Evolutionary conservation across 352 stramenopile species (phyloP), one percentile per base, ranked within the genome.

Genomic region (Pythium utonaiense): DNA sequence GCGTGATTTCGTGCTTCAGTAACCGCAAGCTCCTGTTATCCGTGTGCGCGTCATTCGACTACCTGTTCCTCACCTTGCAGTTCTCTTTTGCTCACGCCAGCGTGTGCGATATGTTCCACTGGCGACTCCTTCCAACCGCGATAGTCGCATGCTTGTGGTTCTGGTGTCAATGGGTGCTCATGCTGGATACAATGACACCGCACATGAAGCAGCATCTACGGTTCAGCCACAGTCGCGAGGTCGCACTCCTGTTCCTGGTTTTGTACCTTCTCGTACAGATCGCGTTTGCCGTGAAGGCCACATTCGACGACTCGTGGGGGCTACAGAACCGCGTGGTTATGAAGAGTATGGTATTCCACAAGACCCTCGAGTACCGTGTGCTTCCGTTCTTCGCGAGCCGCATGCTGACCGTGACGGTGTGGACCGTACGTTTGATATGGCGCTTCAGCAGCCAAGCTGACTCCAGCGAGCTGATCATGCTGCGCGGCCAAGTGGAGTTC

Each of bases 401-500:
- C 3, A 22, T 64, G 14, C 21, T 57, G 28, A 71, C 53, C 13
- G 24, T 71, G n/a, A 22, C 50, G n/a, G 47, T 71, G 16, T 71
- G 64, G 64, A 63, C 64, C 0, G 16, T 48, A 3, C 64, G 64
- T 6, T 45, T 64, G 2, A 19, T 67, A 10, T 71, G 57, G 58
- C 47, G 64, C 21, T 22, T 62, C 1, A 24, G 24, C 24, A 56
- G 6, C n/a, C 38, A 40, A 19, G 24, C 8, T 1, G 24, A 55
- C 27, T 24, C 34, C 6, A 47, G 51, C 42, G 40, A 51, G 22
- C 58, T 71, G 22, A 14, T 66, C 22, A 21, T 71, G 14, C 10
- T 67, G 9, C 57, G 62, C n/a, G 64, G 64, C 33, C 58, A 57
- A 34, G 64, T 71, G 6, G 58, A 67, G 53, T 56, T 59, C 45